These are phyloP conservation scores for Dryas alaskensis DNA, from an alignment of 306 rosid species.

Conservation along the genomic window DNA sequence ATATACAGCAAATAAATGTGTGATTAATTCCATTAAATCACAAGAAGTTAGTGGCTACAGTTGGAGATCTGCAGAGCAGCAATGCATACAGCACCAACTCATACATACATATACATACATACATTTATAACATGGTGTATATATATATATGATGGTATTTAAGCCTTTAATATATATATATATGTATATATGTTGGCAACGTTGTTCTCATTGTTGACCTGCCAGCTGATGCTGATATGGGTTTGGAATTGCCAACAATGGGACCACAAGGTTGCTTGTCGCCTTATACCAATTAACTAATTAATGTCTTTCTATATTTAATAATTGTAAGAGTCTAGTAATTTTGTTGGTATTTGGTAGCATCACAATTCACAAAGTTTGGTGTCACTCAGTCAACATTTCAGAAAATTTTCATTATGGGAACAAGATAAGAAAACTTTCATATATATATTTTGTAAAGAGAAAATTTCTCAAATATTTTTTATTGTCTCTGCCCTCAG, in stretches of 20 bases:
- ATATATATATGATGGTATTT: too few species aligned
- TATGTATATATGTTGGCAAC: background rate
- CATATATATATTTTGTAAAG: too few species aligned
- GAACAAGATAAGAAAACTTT: too few species aligned
- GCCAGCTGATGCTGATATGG: conserved; percentile 27
- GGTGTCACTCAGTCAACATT: too few species aligned
- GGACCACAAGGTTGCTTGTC: conserved; percentile 14
- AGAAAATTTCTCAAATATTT: too few species aligned
- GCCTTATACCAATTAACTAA: background rate
- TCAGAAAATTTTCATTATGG: too few species aligned
- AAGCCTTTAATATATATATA: too few species aligned
- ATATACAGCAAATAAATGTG: background rate
- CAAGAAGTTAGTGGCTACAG: too few species aligned
- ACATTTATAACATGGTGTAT: too few species aligned
- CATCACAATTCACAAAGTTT: background rate
- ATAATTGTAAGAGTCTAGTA: background rate
- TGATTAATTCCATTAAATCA: background rate
- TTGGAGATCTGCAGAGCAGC: background rate
- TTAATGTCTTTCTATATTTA: background rate
- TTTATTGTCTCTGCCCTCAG: too few species aligned
- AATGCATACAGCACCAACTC: too few species aligned
- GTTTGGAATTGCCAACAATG: conserved; percentile 15
- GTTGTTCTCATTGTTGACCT: conserved; percentile 19
- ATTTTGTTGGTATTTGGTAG: background rate
- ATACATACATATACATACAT: too few species aligned